Base-by-base conservation (phyloP, 768 basidiomycete genomes). In the Pulveroboletus sp. region DNA sequence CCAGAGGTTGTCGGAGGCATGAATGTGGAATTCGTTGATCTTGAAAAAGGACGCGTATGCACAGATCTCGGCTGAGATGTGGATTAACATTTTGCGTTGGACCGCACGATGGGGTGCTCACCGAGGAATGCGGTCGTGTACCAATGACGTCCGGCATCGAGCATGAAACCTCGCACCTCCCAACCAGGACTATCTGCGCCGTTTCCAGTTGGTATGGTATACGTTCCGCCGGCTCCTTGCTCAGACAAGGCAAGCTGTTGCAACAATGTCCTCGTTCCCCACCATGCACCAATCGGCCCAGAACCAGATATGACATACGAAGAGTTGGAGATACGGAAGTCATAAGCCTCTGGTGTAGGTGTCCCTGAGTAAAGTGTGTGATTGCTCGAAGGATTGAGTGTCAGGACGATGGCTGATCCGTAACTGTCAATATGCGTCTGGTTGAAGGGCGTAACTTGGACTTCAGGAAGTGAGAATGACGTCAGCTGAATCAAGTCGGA, bases 131-230 rank as follows among this genome's bases (percentile, higher is more conserved):
- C 61, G 0, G 69, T 61, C 6, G 68, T 58, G 43, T 71, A 76
- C 71, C 72, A 75, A 53, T 76, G 75, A 8, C 74, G 67, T n/a
- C 72, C 75, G 6, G 64, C 69, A 49, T 76, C 75, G 2, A 76
- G 63, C 75, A 76, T 73, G 56, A 76, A 73, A 1, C 75, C 74
- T 30, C 73, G 69, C 3, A 73, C 59, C 42, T 71, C 73, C 73
- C 75, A 75, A 2, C 72, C 73, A 0, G 75, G 75, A 12, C 66
- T 55, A 56, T 76, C 74, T 0, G 62, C 57, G 1, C 71, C 70
- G 2, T 53, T 60, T 2, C 74, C 75, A 2, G 64, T 55, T 19
- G 71, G 63, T 14, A 75, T 52, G 11, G 27, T 29, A 6, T 60
- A 62, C n/a, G 51, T 44, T 31, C 35, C 49, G 1, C 48, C 22